Percentiles rank a stretch among this genome's conserved stretches.
Evolutionary conservation across 2,329 filamentous ascomycete species (phyloP).

Genomic region (Talaromyces sp.): DNA sequence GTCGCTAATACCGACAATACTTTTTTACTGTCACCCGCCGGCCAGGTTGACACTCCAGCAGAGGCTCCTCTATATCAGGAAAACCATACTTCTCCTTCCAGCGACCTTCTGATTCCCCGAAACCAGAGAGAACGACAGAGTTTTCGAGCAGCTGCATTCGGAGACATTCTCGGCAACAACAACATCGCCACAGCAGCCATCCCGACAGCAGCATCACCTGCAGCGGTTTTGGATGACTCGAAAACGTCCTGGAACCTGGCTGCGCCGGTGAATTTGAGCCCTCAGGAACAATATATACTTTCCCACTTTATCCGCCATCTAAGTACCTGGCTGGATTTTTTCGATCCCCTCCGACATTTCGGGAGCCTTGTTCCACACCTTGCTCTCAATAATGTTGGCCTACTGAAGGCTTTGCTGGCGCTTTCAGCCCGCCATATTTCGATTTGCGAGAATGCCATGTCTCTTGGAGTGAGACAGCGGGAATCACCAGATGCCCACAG

Average conservation of each 20-base stretch:
- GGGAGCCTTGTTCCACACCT: constrained; percentile 33
- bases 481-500: constrained; percentile 9
- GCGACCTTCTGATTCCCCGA: constrained; percentile 17
- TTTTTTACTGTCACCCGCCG: neutral
- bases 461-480: neutral
- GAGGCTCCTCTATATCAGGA: neutral
- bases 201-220: constrained; percentile 1
- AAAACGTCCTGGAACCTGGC: constrained; percentile 14
- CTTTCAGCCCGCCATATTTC: constrained; percentile 51
- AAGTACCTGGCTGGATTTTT: constrained; percentile 41
- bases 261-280: constrained; percentile 11
- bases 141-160: constrained; percentile 4
- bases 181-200: constrained; percentile 9
- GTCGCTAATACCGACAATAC: neutral
- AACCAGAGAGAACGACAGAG: constrained; percentile 16
- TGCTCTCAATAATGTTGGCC: constrained; percentile 50
- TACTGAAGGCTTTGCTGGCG: constrained; percentile 56
- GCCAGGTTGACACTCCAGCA: neutral
- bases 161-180: neutral
- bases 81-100: constrained; percentile 15
- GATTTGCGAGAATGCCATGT: constrained; percentile 22
- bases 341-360: constrained; percentile 39
- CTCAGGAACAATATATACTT: constrained; percentile 13
- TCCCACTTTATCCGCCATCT: constrained; percentile 15
- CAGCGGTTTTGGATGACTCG: constrained; percentile 10